A percentile compares a stretch with the other conserved stretches of the same genome.
phyloP scores from a whole-genome alignment of 305 asterid species.

The Fraxinus baroniana region DNA sequence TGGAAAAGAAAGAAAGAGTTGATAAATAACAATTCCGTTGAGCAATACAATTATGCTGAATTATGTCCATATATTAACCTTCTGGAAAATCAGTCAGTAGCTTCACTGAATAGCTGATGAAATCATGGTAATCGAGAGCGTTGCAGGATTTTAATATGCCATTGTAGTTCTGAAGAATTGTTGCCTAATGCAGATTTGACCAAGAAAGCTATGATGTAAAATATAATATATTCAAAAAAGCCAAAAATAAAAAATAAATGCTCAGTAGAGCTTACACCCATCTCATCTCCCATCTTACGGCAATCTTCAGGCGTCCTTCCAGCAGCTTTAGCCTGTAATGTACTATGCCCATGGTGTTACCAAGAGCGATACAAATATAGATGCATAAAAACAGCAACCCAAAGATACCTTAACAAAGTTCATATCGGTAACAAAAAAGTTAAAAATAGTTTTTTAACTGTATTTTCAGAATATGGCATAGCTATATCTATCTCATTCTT shows the following conservation, averaged over 20 bases:
- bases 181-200: slow-evolving; percentile 58
- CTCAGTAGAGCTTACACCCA: slow-evolving; percentile 59
- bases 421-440: slow-evolving; percentile 14
- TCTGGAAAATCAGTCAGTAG: slow-evolving; percentile 83
- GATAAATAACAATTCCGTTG: slow-evolving; percentile 20
- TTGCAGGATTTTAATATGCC: slow-evolving; percentile 81
- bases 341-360: slow-evolving; percentile 8
- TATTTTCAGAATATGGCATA: background rate
- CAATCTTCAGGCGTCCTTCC: slow-evolving; percentile 78
- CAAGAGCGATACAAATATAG: slow-evolving; percentile 14
- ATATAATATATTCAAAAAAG: background rate
- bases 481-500: background rate
- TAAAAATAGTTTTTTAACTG: background rate
- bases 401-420: background rate
- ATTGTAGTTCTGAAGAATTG: slow-evolving; percentile 68
- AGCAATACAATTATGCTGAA: slow-evolving; percentile 15
- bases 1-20: slow-evolving; percentile 28
- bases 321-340: slow-evolving; percentile 84
- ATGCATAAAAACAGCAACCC: slow-evolving; percentile 3
- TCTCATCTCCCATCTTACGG: slow-evolving; percentile 53
- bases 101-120: slow-evolving; percentile 80
- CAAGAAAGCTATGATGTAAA: slow-evolving; percentile 24
- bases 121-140: slow-evolving; percentile 95
- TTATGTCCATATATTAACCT: slow-evolving; percentile 49
- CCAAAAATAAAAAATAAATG: slow-evolving; percentile 15